Conservation (phyloP, 2,329 filamentous ascomycete genomes). For the Colletotrichum sansevieriae region DNA sequence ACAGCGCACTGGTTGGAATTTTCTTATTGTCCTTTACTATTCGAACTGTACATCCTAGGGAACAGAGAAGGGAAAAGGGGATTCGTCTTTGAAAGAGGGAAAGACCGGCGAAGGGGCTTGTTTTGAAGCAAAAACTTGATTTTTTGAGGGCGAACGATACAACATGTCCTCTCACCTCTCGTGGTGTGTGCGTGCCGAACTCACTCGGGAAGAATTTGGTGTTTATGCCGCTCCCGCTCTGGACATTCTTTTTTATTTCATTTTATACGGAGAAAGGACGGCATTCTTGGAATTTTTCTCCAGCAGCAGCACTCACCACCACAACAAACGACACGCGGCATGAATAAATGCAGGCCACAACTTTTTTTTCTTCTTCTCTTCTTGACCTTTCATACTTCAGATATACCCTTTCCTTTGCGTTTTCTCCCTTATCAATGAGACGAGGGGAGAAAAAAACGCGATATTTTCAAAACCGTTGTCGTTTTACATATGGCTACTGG, state of each 20-base stretch:
- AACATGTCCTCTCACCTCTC: too few relatives aligned
- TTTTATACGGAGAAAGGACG: constrained; percentile 1
- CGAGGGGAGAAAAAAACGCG: constrained; percentile 13
- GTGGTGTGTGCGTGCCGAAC: too few relatives aligned
- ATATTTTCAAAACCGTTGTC: too few relatives aligned
- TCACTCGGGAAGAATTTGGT: not conserved
- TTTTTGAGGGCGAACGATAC: constrained; percentile 7
- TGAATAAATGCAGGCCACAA: not conserved
- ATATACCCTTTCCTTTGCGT: constrained; percentile 40
- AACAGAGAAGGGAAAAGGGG: constrained; percentile 15
- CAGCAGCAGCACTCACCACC: not conserved
- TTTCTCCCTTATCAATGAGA: not conserved
- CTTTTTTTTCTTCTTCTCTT: not conserved
- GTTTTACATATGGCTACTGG: constrained; percentile 13
- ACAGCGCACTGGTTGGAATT: constrained; percentile 3
- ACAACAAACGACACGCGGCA: not conserved
- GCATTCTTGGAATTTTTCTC: constrained; percentile 1
- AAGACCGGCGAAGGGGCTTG: not conserved
- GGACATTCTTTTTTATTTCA: not conserved
- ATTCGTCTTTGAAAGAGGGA: not conserved
- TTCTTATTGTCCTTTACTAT: not conserved
- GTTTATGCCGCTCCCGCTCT: not conserved
- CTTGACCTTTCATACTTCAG: constrained; percentile 10
- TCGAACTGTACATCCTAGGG: constrained; percentile 32
- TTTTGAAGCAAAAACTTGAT: constrained; percentile 3